Conservation (phyloP, 805 yeast species). For the Lachancea mirantina region DNA sequence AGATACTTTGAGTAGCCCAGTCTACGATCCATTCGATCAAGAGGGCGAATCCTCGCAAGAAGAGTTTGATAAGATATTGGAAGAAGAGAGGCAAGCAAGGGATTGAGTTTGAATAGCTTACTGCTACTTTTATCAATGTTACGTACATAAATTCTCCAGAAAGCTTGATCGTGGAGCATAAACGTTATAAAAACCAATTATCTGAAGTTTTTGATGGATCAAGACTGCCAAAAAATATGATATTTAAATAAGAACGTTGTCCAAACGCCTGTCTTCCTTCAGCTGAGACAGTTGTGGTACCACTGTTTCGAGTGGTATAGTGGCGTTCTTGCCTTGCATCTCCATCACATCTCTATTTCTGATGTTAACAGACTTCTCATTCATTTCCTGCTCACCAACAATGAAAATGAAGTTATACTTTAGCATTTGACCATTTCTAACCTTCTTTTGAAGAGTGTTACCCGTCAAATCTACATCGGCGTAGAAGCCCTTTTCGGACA, state of each 20-base stretch:
- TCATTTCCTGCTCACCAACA: slow-evolving; percentile 93
- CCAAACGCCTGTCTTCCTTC: slow-evolving; percentile 67
- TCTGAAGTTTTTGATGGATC: not conserved
- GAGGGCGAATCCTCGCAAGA: slow-evolving; percentile 2
- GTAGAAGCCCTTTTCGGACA: slow-evolving; percentile 70
- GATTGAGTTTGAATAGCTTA: slow-evolving; percentile 10
- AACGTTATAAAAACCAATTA: slow-evolving; percentile 1
- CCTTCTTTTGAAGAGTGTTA: slow-evolving; percentile 96
- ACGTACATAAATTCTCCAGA: no score
- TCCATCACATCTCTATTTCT: slow-evolving; percentile 94
- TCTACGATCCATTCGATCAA: no score
- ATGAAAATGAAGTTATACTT: slow-evolving; percentile 93
- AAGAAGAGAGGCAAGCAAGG: slow-evolving; percentile 13
- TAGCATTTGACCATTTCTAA: slow-evolving; percentile 90
- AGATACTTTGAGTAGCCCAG: no score
- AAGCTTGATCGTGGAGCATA: slow-evolving; percentile 10
- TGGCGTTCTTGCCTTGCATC: slow-evolving; percentile 88
- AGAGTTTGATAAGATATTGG: slow-evolving; percentile 16
- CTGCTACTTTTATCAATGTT: no score
- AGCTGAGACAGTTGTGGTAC: slow-evolving; percentile 59
- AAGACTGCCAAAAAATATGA: not conserved
- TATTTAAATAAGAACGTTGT: slow-evolving; percentile 41
- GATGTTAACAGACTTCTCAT: slow-evolving; percentile 74
- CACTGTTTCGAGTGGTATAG: slow-evolving; percentile 65
- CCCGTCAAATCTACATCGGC: slow-evolving; percentile 92